These are phyloP conservation scores for Dacryopinax spathularia DNA, from an alignment of 768 basidiomycete species.

Conservation along the genomic window DNA sequence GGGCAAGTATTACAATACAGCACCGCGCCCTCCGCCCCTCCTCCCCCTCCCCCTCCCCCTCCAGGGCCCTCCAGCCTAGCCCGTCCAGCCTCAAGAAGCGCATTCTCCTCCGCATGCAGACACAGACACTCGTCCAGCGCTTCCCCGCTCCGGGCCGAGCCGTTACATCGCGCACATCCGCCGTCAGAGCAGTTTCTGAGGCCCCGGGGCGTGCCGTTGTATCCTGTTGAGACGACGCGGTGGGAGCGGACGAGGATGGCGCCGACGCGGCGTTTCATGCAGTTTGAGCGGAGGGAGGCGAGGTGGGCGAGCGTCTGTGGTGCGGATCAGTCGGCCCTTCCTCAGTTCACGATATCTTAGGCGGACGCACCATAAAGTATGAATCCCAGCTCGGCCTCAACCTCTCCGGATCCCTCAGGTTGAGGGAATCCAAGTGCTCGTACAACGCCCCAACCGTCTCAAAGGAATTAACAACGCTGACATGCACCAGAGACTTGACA, in stretches of 20 bases:
- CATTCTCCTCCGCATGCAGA: slow-evolving; percentile 96
- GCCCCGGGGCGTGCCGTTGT: slow-evolving; percentile 92
- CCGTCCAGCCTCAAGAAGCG: slow-evolving; percentile 80
- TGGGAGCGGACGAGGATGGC: slow-evolving; percentile 71
- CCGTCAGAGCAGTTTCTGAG: slow-evolving; percentile 82
- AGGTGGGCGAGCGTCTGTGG: slow-evolving; percentile 74
- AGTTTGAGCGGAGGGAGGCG: slow-evolving; percentile 80
- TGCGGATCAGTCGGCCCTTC: slow-evolving; percentile 3
- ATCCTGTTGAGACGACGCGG: slow-evolving; percentile 36
- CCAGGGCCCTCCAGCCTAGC: no score
- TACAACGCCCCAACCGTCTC: slow-evolving; percentile 38
- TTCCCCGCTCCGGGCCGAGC: slow-evolving; percentile 31
- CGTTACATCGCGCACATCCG: slow-evolving; percentile 69
- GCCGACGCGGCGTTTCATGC: slow-evolving; percentile 94
- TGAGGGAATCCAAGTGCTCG: slow-evolving; percentile 47
- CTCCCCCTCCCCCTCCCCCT: no score
- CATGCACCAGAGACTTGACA: slow-evolving; percentile 37
- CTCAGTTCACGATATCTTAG: background rate
- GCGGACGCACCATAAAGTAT: slow-evolving; percentile 73
- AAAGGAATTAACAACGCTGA: slow-evolving; percentile 56
- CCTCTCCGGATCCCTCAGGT: slow-evolving; percentile 58
- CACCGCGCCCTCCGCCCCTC: slow-evolving; percentile 44
- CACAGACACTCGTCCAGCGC: slow-evolving; percentile 72
- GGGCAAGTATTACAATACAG: slow-evolving; percentile 99
- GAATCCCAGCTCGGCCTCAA: slow-evolving; percentile 86